Percentiles rank a stretch among this genome's conserved stretches.
Evolutionary conservation across 495 filamentous ascomycete species (phyloP).

Genomic region (Podospora comata): DNA sequence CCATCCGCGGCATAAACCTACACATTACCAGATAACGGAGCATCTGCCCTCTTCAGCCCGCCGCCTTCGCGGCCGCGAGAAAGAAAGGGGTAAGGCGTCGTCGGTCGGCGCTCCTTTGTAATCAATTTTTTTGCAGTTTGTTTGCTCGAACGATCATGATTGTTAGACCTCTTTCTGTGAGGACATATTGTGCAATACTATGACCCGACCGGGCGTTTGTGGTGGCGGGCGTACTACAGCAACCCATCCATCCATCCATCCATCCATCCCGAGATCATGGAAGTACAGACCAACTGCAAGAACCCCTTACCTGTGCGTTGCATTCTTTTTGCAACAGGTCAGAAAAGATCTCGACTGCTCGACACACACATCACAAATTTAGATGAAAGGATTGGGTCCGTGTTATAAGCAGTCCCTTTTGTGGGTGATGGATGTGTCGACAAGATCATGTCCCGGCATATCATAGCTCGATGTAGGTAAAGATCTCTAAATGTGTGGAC

Average conservation of each 20-base stretch:
- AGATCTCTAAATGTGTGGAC: neutral
- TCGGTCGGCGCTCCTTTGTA: neutral
- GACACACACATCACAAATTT: neutral
- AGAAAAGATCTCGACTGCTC: neutral
- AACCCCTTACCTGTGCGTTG: neutral
- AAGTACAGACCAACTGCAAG: neutral
- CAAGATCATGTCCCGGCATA: neutral
- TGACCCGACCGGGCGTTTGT: neutral
- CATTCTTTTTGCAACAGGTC: neutral
- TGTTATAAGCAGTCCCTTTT: neutral
- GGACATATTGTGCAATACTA: neutral
- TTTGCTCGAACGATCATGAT: neutral
- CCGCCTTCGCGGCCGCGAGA: neutral
- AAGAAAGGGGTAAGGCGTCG: neutral
- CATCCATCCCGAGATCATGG: neutral
- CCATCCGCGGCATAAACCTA: constrained; percentile 3
- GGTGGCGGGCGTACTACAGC: neutral
- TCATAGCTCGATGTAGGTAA: neutral
- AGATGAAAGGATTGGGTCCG: neutral
- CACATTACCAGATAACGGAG: constrained; percentile 12
- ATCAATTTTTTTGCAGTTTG: neutral
- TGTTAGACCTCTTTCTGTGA: neutral
- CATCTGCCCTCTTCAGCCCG: constrained; percentile 4
- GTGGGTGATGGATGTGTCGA: neutral
- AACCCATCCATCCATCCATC: no score